Evolutionary conservation across 164 flowering plant genomes (phyloP).

Genomic region (Nelumbo lutea): DNA sequence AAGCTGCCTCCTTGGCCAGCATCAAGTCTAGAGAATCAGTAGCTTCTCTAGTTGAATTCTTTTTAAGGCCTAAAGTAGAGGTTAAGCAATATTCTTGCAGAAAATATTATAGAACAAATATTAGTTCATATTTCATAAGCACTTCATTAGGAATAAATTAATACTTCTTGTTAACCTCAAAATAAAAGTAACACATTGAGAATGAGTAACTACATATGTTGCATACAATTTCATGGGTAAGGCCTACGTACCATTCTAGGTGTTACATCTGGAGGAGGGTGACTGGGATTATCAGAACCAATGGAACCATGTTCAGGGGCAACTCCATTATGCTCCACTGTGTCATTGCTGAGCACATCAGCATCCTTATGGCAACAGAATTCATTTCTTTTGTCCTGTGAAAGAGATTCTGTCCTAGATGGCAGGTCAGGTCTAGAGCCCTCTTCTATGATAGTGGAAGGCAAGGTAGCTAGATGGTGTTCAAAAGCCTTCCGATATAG

Average conservation of each 20-base stretch:
- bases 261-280: conserved; percentile 12
- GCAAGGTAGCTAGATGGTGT: conserved; percentile 18
- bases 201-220: no score
- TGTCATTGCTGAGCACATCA: conserved; percentile 6
- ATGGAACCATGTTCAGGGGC: conserved; percentile 13
- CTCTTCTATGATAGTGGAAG: conserved; percentile 10
- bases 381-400: conserved; percentile 6
- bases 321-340: conserved; percentile 6
- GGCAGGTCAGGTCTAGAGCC: conserved; percentile 4
- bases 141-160: no score
- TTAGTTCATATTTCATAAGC: no score
- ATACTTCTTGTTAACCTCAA: no score
- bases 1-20: neutral
- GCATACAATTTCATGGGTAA: no score
- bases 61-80: no score
- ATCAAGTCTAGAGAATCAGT: neutral
- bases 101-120: no score
- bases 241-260: conserved; percentile 18
- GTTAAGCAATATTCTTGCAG: no score
- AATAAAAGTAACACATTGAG: no score
- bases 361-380: conserved; percentile 8
- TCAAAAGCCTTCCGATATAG: conserved; percentile 43
- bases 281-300: conserved; percentile 12
- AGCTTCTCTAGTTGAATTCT: neutral
- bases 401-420: conserved; percentile 2